Conservation (phyloP, 2,329 filamentous ascomycete species). For the Grosmannia clavigera region DNA sequence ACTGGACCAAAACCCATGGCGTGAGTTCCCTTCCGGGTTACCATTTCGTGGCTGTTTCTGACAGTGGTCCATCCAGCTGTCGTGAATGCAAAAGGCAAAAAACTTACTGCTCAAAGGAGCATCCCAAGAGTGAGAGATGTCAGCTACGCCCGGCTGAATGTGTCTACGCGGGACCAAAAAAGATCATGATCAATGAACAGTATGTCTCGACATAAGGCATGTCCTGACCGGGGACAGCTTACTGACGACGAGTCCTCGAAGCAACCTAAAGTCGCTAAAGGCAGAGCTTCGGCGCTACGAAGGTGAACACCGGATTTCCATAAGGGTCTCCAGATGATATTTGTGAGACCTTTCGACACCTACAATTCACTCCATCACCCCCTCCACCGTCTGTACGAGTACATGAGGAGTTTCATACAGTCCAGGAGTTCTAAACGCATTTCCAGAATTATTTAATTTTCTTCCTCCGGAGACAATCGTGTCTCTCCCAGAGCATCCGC, state of each 20-base stretch:
- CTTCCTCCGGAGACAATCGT: not conserved
- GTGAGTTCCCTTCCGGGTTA: not conserved
- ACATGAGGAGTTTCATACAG: no score
- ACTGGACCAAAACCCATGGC: constrained; percentile 1
- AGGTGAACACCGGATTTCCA: not conserved
- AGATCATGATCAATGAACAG: constrained; percentile 11
- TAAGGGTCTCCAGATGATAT: not conserved
- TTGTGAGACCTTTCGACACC: not conserved
- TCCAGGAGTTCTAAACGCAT: not conserved
- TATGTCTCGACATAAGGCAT: not conserved
- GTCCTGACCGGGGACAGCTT: not conserved
- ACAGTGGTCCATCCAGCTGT: constrained; percentile 3
- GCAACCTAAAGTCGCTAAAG: constrained; percentile 8
- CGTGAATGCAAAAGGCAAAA: constrained; percentile 10
- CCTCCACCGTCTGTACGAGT: not conserved
- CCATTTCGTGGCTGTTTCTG: not conserved
- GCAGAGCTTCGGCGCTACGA: constrained; percentile 8
- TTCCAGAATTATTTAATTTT: constrained; percentile 5
- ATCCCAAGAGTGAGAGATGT: constrained; percentile 10
- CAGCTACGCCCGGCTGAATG: constrained; percentile 6
- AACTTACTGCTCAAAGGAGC: constrained; percentile 11
- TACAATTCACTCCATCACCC: not conserved
- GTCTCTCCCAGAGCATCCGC: not conserved
- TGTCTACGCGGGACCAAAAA: constrained; percentile 10
- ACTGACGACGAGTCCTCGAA: not conserved